These are phyloP conservation scores for Dichotomocladium elegans DNA, from an alignment of 371 early-diverging fungal genomes.

Conservation along the genomic window DNA sequence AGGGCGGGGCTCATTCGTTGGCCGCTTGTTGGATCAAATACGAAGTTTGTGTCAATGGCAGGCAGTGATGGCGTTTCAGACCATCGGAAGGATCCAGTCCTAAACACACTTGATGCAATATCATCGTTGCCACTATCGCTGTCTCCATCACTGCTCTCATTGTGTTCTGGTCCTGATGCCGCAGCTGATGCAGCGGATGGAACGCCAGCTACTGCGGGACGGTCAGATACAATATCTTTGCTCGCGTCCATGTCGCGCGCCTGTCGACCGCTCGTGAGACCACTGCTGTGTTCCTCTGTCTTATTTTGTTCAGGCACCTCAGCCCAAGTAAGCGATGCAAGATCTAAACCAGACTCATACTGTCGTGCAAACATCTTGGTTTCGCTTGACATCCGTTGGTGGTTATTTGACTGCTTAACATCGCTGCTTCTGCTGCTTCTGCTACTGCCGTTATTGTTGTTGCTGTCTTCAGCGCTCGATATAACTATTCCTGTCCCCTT, in stretches of 20 bases:
- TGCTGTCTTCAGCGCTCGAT: too few species aligned
- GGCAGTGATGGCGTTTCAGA: constrained; percentile 13
- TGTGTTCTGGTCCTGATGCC: background rate
- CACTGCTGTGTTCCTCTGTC: constrained; percentile 1
- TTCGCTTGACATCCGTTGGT: background rate
- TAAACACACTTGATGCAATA: background rate
- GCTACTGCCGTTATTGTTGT: background rate
- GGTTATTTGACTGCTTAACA: background rate
- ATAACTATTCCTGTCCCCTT: constrained; percentile 3
- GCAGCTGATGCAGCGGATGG: background rate
- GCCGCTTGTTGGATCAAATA: constrained; percentile 2
- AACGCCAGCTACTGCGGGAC: background rate
- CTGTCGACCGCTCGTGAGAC: constrained; percentile 2
- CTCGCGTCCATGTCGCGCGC: background rate
- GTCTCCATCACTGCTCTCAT: background rate
- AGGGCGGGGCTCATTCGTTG: background rate
- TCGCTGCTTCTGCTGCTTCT: background rate
- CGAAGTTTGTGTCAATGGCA: constrained; percentile 13
- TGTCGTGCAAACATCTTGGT: background rate
- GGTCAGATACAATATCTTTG: background rate
- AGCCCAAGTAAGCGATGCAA: constrained; percentile 3
- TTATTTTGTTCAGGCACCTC: constrained; percentile 1
- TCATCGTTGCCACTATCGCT: background rate
- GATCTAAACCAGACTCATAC: constrained; percentile 9
- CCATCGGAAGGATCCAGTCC: constrained; percentile 17